These are phyloP conservation scores for Ormosia semicastrata DNA, from an alignment of 306 rosid genomes.

Conservation along the genomic window DNA sequence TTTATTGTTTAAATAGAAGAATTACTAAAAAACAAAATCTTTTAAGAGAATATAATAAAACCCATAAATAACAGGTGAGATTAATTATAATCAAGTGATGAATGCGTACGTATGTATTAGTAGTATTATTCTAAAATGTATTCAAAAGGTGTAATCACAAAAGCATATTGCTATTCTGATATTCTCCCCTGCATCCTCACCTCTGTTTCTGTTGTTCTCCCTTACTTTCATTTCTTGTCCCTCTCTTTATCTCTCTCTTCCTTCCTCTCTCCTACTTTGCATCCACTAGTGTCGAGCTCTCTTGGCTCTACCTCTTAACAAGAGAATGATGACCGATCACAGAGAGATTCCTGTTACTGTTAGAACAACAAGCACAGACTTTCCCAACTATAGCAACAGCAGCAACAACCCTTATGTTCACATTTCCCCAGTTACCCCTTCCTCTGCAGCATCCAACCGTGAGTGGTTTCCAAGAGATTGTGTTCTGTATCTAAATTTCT, in stretches of 20 bases:
- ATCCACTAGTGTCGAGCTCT: neutral
- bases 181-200: neutral
- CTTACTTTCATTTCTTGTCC: no score
- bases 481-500: neutral
- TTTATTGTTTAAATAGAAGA: no score
- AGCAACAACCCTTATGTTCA: constrained; percentile 49
- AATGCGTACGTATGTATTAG: no score
- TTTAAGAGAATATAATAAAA: no score
- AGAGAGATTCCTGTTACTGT: constrained; percentile 21
- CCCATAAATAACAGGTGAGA: no score
- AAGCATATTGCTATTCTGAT: neutral
- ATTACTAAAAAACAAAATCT: no score
- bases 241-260: neutral
- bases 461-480: constrained; percentile 24
- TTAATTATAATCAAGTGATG: no score
- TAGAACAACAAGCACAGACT: neutral
- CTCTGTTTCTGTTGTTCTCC: neutral
- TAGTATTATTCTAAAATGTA: neutral
- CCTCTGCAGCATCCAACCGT: constrained; percentile 44
- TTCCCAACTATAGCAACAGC: neutral
- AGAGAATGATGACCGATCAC: constrained; percentile 36
- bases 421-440: constrained; percentile 8
- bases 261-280: neutral
- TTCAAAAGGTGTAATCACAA: neutral
- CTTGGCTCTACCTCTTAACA: constrained; percentile 2